Evolutionary conservation across 2,329 filamentous ascomycete genomes (phyloP).

Genomic region (Paecilomyces fulvus): DNA sequence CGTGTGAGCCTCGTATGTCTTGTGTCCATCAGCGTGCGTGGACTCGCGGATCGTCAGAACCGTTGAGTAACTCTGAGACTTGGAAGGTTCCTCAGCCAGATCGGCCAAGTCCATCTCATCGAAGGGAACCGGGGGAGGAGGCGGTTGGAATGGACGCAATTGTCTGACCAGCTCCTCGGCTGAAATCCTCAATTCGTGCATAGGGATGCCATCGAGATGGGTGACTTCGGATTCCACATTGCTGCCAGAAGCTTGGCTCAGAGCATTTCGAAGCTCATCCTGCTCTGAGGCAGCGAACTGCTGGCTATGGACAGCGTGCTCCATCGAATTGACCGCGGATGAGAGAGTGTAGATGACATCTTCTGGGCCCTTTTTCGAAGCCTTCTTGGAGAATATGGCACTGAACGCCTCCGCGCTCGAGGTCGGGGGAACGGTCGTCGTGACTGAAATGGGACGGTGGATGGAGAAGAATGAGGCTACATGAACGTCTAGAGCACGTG

Average conservation of each 20-base stretch:
- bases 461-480: conserved; percentile 93
- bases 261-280: conserved; percentile 24
- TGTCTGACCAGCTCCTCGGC: conserved; percentile 60
- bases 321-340: conserved; percentile 37
- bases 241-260: conserved; percentile 18
- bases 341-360: conserved; percentile 60
- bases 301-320: conserved; percentile 26
- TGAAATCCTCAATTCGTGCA: conserved; percentile 56
- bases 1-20: conserved; percentile 44
- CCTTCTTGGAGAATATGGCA: conserved; percentile 65
- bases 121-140: conserved; percentile 65
- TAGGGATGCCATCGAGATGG: conserved; percentile 39
- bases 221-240: conserved; percentile 26
- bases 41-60: conserved; percentile 47
- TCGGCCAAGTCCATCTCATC: conserved; percentile 30
- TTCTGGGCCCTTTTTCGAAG: conserved; percentile 37
- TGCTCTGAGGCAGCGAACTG: conserved; percentile 15
- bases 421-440: conserved; percentile 65
- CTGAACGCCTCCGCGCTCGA: conserved; percentile 70
- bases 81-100: conserved; percentile 26
- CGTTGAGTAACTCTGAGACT: conserved; percentile 39
- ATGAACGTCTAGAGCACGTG: conserved; percentile 58
- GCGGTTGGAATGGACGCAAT: conserved; percentile 74
- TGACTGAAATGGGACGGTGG: conserved; percentile 87
- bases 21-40: conserved; percentile 41